Evolutionary conservation across 1,284 basidiomycete genomes (phyloP).

Genomic region (Rhodotorula sp.): DNA sequence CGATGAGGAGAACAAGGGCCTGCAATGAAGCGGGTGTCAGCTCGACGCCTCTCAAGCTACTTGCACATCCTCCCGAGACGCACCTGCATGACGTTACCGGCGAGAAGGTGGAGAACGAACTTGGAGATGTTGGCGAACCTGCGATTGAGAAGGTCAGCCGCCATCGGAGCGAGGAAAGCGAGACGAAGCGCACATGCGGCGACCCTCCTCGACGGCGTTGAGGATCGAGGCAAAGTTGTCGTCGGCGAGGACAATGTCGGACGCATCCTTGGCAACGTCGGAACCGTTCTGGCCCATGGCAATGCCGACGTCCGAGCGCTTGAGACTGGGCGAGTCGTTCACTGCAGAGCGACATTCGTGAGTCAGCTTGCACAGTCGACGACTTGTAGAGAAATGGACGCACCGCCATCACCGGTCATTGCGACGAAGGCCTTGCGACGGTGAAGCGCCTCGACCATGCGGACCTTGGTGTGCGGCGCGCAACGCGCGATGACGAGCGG

Average conservation of each 20-base stretch:
- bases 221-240: slow-evolving; percentile 73
- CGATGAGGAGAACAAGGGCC: slow-evolving; percentile 57
- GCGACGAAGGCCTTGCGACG: slow-evolving; percentile 50
- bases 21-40: too few relatives aligned
- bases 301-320: slow-evolving; percentile 59
- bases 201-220: slow-evolving; percentile 66
- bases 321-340: slow-evolving; percentile 62
- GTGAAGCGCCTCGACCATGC: slow-evolving; percentile 63
- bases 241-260: slow-evolving; percentile 67
- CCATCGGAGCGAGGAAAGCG: slow-evolving; percentile 45
- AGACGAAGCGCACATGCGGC: slow-evolving; percentile 55
- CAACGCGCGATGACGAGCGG: slow-evolving; percentile 64
- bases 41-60: too few relatives aligned
- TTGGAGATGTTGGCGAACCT: slow-evolving; percentile 48
- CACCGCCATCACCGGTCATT: slow-evolving; percentile 38
- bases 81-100: slow-evolving; percentile 62
- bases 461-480: slow-evolving; percentile 55
- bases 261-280: slow-evolving; percentile 65
- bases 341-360: slow-evolving; percentile 43
- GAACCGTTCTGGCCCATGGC: slow-evolving; percentile 70
- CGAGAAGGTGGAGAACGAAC: slow-evolving; percentile 51
- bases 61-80: too few relatives aligned
- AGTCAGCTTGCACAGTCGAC: too few relatives aligned
- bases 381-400: neutral
- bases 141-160: slow-evolving; percentile 49